phyloP scores from a whole-genome alignment of 2,329 filamentous ascomycete species.

The Microcyclosporella mali region DNA sequence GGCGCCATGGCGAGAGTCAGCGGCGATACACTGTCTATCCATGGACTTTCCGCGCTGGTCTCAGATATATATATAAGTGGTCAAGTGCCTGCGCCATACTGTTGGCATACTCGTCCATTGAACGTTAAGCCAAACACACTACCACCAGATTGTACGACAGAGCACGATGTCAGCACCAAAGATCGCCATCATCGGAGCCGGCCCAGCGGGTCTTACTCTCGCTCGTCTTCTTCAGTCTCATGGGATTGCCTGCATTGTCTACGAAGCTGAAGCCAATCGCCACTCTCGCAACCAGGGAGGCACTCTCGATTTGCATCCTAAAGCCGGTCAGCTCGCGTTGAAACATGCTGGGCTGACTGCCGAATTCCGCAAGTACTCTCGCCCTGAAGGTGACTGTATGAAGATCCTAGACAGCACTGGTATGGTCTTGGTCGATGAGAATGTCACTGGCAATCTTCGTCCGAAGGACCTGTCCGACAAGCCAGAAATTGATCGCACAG shows the following conservation, averaged over 20 bases:
- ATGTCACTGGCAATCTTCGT: constrained; percentile 2
- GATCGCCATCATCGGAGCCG: constrained; percentile 29
- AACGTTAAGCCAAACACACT: no score
- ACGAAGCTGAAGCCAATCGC: constrained; percentile 18
- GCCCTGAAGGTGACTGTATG: constrained; percentile 20
- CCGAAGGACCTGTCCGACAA: constrained; percentile 5
- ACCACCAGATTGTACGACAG: not conserved
- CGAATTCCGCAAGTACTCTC: constrained; percentile 23
- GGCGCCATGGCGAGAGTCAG: no score
- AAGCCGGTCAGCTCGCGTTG: constrained; percentile 26
- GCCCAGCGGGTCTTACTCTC: constrained; percentile 25
- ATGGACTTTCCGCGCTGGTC: no score
- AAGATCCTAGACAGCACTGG: constrained; percentile 16
- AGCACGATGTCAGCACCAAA: constrained; percentile 2
- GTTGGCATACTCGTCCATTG: no score
- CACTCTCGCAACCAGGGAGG: constrained; percentile 26
- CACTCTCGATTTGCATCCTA: constrained; percentile 28
- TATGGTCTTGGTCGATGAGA: constrained; percentile 10
- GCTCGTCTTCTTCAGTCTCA: constrained; percentile 22
- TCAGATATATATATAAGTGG: no score
- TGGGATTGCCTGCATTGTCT: constrained; percentile 20
- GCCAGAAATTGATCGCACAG: constrained; percentile 33
- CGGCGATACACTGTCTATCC: no score
- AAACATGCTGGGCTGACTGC: constrained; percentile 26
- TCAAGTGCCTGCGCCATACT: no score